Base-by-base conservation (phyloP, 2,329 filamentous ascomycete species). In the Daldinia sp. region DNA sequence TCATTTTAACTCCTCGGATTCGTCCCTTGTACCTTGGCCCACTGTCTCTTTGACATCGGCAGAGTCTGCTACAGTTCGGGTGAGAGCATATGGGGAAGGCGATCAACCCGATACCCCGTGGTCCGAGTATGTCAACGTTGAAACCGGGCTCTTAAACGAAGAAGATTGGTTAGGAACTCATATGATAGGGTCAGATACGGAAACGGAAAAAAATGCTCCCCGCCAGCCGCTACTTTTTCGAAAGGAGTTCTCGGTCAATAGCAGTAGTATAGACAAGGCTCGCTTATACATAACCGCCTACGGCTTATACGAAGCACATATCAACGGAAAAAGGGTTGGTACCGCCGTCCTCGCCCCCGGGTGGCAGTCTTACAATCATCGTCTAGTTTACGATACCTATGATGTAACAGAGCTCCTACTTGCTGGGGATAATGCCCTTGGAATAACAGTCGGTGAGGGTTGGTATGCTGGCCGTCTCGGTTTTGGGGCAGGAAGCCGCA, bases 361-460 rank as follows among this genome's bases (percentile, higher is more conserved):
- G 0, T 86, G 83, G 81, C 80, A 81, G 41, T 79, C 78, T 2
- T 87, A 87, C 63, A 73, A 78, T 0, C 72, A 81, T 47, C 77
- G 84, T 0, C 77, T 82, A n/a, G 74, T 78, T 1, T 88, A 87
- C 61, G 79, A 86, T 57, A 82, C 80, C 0, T 84, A 82, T 56
- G 82, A 87, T 61, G 80, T 87, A 1, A 79, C 78, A 0, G 61
- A 74, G 0, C 73, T 82, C 0, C 58, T 86, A 1, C 71, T 70
- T 1, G 41, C 67, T 0, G 75, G 75, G 2, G 54, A 59, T 15
- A 85, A 85, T 66, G 73, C 73, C 0, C 73, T 85, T 39, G 78
- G 75, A 0, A 77, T 82, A 1, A 79, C 81, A 15, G 80, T 85
- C 4, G 81, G 76, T 2, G 82, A 84, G 67, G 83, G 83, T 0